Evolutionary conservation across 1,284 basidiomycete genomes (phyloP), one percentile per base, ranked within the genome.

Genomic region (Ceratobasidium sp.): DNA sequence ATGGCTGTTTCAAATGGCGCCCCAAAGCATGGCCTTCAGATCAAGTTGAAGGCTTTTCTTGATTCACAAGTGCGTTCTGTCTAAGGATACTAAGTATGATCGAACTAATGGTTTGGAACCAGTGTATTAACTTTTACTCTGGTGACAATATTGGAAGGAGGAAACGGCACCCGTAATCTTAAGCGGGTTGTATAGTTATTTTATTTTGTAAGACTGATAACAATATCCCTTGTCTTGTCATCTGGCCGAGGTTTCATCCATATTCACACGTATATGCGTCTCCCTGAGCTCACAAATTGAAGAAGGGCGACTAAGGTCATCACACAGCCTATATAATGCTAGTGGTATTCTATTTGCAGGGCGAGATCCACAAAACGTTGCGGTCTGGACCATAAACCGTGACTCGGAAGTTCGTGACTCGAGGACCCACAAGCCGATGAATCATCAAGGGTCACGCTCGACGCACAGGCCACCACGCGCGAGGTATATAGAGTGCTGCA

Each of bases 31-130:
- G 81, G 79, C 70, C 77, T 86, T 23, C 84, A 83, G 75, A 43
- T 75, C 14, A 81, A 83, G 71, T 77, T 90, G 59, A 81, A 83
- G 55, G 76, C 77, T 4, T 88, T 89, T 76, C 83, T 91, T 34
- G 89, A 91, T 77, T 83, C 83, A 74, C 83, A 88, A 81, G 89
- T 87, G 73, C 18, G 78, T 73, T 3, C 14, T 12, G 1, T n/a
- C 34, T 21, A 53, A 30, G 4, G 30, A 26, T 10, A 34, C 32
- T 43, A 23, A 0, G 43, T 30, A n/a, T 9, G 26, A 32, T 6
- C 32, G 30, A 21, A n/a, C 45, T 36, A 12, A 16, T 18, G 26
- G n/a, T 65, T n/a, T 41, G 28, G 10, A 36, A 18, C 21, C 34
- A 76, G 75, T 75, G 74, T 71, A 75, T 76, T 30, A 73, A 72